phyloP scores from a whole-genome alignment of 2,329 filamentous ascomycete species.

The Aspergillus niger region DNA sequence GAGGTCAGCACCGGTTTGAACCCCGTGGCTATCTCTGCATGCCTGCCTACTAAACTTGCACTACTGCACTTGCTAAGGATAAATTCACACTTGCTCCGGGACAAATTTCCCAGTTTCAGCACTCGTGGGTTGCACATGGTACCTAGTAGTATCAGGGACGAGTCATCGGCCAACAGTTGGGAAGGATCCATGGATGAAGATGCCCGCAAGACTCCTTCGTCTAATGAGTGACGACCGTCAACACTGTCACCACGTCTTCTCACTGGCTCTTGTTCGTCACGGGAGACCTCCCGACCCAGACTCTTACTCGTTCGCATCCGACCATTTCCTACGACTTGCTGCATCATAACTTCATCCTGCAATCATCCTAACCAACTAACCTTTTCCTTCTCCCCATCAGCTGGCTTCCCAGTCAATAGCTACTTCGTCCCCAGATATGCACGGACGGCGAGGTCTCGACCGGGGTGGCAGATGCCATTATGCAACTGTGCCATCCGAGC shows the following conservation, averaged over 20 bases:
- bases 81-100: background rate
- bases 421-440: conserved; percentile 59
- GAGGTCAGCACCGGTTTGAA: background rate
- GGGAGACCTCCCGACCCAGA: conserved; percentile 6
- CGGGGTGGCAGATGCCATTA: conserved; percentile 76
- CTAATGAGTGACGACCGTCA: background rate
- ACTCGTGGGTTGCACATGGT: background rate
- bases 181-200: conserved; percentile 1
- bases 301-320: background rate
- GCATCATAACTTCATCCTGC: background rate
- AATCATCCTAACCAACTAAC: background rate
- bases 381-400: background rate
- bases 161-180: conserved; percentile 21
- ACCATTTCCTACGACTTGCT: background rate
- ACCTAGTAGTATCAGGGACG: background rate
- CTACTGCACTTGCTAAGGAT: background rate
- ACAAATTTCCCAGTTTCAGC: background rate
- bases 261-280: background rate
- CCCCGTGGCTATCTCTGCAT: background rate
- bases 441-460: conserved; percentile 74
- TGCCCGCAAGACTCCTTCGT: background rate
- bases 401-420: background rate
- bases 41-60: background rate
- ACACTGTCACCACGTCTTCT: background rate
- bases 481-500: conserved; percentile 64